Evolutionary conservation across 768 basidiomycete genomes (phyloP), one percentile per base, ranked within the genome.

Genomic region (Pleurotus eryngii): DNA sequence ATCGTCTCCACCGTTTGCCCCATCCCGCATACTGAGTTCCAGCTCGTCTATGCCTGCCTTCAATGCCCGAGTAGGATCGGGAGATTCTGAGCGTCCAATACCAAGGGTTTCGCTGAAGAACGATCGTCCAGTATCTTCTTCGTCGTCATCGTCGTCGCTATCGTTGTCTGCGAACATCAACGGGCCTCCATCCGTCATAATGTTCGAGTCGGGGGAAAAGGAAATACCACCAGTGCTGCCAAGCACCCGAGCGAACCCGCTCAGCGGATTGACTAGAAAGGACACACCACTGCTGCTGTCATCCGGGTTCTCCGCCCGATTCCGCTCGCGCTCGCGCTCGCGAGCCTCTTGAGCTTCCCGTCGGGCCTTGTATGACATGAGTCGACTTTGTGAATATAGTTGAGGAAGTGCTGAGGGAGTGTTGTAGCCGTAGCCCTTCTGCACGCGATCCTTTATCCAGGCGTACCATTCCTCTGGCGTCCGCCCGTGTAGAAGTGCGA

Each of bases 391-490:
- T 1, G 89, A 73, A 69, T 92, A 95, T 15, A 97, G 79, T 63
- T 90, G 85, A 3, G 93, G 92, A 5, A 89, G 77, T 17, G 79
- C 70, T 20, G 75, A 80, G 9, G 95, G 95, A 1, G 96, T 98
- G 30, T 76, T 68, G 70, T 88, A 89, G 15, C 94, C 94, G 66
- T 86, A 80, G 42, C 83, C 77, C 18, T 77, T 79, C 67, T 92
- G 80, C 47, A 95, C 90, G 39, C 95, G 85, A 49, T 93, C 83
- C 46, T 78, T 82, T 58, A 99, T 71, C 96, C 96, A 98, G 38
- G 80, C 69, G 65, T 91, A 90, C 97, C 97, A 98, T 67, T 95
- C 86, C 61, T 91, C 89, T 69, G 87, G 84, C n/a, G 92, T 90
- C 59, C 86, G 85, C 40, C 92, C 95, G 60, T 90, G 82, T 30